Base-by-base conservation (phyloP, 2,329 filamentous ascomycete species). In the Colletotrichum destructivum region DNA sequence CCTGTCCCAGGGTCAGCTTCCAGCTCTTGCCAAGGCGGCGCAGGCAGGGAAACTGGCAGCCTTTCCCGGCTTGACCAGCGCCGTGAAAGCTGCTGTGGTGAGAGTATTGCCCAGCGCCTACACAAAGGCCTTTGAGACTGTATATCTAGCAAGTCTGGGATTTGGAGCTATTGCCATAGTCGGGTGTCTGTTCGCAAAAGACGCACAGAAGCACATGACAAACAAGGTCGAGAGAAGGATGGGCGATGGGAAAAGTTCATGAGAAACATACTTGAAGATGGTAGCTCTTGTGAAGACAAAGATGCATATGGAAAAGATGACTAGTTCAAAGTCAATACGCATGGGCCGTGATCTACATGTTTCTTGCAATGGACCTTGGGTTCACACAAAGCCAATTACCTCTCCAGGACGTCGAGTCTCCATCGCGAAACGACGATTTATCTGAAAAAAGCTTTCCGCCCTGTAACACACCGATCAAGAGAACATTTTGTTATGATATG, bases 51-150 rank as follows among this genome's bases (percentile, higher is more conserved):
- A 0, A 82, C 80, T 12, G 83, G 78, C 78, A 80, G 62, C 79
- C 5, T 77, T 83, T 55, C 74, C 80, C 0, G 79, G 79, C 3
- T 66, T 84, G 40, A 81, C 78, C 1, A 74, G 75, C 2, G 73
- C 75, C 0, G 77, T 84, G 4, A 74, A 79, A 18, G 76, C 75
- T 2, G 79, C 80, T 0, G 81, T 83, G 0, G 68, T 73, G 2
- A 73, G 65, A 4, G 81, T 78, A 6, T 65, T 84, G 23, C 79
- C 80, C 0, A 76, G 74, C 6, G 83, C 82, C 7, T 82, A 82
- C 61, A 76, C 81, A 0, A 79, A 83, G 49, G 81, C 82, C 7
- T 83, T 83, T 72, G 77, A 81, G 69, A 83, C 83, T 2, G 82
- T 85, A 0, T 85, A 82, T 44, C 69, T 84, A 2, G 79, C 79